Evolutionary conservation across 805 yeast species (phyloP).

Genomic region (Starmerella gropengiesseri): DNA sequence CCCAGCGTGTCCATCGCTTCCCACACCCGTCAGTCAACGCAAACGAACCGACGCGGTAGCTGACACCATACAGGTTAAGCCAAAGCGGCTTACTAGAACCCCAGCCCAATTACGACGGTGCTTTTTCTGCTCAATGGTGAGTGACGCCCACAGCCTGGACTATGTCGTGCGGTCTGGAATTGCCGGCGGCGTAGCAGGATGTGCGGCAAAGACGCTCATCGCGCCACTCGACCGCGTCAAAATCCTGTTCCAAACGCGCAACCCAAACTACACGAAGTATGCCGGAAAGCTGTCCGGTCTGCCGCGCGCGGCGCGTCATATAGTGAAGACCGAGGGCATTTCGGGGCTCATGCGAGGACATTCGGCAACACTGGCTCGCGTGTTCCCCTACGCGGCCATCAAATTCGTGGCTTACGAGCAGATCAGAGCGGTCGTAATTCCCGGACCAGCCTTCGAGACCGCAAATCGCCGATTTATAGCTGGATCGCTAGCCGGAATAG

Average conservation of each 20-base stretch:
- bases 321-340: conserved; percentile 58
- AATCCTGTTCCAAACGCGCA: conserved; percentile 87
- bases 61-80: too few relatives aligned
- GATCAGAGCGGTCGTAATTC: conserved; percentile 67
- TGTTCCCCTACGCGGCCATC: conserved; percentile 94
- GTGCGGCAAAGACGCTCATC: conserved; percentile 87
- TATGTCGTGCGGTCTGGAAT: conserved; percentile 75
- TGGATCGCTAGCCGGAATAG: conserved; percentile 83
- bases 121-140: neutral
- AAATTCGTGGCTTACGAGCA: conserved; percentile 96
- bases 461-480: conserved; percentile 69
- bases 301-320: conserved; percentile 56
- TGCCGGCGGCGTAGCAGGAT: conserved; percentile 93
- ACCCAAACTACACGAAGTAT: conserved; percentile 73
- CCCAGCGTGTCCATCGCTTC: too few relatives aligned
- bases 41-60: neutral
- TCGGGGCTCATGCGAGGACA: conserved; percentile 89
- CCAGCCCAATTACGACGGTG: neutral
- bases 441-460: conserved; percentile 63
- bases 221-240: conserved; percentile 95
- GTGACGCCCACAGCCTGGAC: conserved; percentile 58
- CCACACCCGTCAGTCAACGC: too few relatives aligned
- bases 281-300: conserved; percentile 75
- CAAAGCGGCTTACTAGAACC: neutral
- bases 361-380: conserved; percentile 79